phyloP scores from a whole-genome alignment of 805 yeast genomes.

The Sugiyamaella mastotermitis region DNA sequence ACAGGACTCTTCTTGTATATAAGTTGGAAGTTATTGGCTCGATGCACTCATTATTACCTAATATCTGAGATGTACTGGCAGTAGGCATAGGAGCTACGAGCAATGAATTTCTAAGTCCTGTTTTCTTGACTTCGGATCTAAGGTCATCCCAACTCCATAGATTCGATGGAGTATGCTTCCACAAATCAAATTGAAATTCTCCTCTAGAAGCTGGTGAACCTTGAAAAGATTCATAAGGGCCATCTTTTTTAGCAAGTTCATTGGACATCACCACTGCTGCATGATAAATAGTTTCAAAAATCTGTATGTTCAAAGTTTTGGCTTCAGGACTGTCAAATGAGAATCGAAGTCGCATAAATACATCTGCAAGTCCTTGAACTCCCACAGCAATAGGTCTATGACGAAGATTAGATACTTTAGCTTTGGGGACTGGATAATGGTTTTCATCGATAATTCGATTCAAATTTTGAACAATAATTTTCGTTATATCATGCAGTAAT shows the following conservation, averaged over 20 bases:
- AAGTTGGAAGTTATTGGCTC: slow-evolving; percentile 91
- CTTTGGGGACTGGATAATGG: slow-evolving; percentile 69
- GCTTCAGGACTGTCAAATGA: slow-evolving; percentile 73
- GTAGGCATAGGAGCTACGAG: slow-evolving; percentile 96
- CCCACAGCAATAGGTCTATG: slow-evolving; percentile 92
- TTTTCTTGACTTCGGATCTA: slow-evolving; percentile 44
- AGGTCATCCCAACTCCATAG: slow-evolving; percentile 78
- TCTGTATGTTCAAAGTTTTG: slow-evolving; percentile 59
- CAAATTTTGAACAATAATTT: slow-evolving; percentile 68
- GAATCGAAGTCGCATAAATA: slow-evolving; percentile 62
- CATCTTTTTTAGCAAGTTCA: slow-evolving; percentile 66
- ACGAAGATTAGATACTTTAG: slow-evolving; percentile 60
- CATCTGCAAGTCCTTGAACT: slow-evolving; percentile 91
- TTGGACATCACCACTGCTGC: slow-evolving; percentile 80
- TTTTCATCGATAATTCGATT: slow-evolving; percentile 78
- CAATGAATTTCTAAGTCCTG: slow-evolving; percentile 79
- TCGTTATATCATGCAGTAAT: slow-evolving; percentile 63
- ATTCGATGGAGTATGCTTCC: slow-evolving; percentile 65
- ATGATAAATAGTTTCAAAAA: slow-evolving; percentile 92
- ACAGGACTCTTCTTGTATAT: slow-evolving; percentile 76
- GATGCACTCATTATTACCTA: slow-evolving; percentile 88
- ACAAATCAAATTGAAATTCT: slow-evolving; percentile 72
- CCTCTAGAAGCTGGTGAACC: slow-evolving; percentile 90
- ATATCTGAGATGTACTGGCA: slow-evolving; percentile 90
- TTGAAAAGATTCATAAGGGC: slow-evolving; percentile 60